Conservation (phyloP, 1,284 basidiomycete genomes). For the Pisolithus thermaeus region DNA sequence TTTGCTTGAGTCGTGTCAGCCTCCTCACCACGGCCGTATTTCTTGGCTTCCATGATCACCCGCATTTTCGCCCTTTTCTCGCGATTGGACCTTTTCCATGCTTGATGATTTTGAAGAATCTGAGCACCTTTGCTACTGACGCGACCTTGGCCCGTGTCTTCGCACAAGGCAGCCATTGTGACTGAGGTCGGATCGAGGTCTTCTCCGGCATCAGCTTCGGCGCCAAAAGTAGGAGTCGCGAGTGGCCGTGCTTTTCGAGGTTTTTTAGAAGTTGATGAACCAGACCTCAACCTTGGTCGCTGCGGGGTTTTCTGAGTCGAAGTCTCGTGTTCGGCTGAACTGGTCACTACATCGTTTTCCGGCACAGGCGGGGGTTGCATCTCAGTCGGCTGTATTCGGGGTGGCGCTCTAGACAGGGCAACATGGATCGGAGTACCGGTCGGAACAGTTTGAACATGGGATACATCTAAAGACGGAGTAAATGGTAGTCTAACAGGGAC, state of each 20-base stretch:
- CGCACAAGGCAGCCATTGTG: slow-evolving; percentile 73
- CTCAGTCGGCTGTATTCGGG: slow-evolving; percentile 1
- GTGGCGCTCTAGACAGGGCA: slow-evolving; percentile 14
- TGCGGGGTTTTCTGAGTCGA: slow-evolving; percentile 3
- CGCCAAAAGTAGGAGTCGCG: slow-evolving; percentile 49
- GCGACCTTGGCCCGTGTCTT: slow-evolving; percentile 67
- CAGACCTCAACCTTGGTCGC: slow-evolving; percentile 11
- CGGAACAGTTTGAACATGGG: slow-evolving; percentile 2
- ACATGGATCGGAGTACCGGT: slow-evolving; percentile 17
- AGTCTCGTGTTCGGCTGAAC: slow-evolving; percentile 2
- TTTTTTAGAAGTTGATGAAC: slow-evolving; percentile 18
- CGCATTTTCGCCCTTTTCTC: slow-evolving; percentile 61
- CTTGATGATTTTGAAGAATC: slow-evolving; percentile 59
- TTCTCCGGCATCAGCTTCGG: slow-evolving; percentile 59
- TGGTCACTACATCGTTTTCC: not conserved
- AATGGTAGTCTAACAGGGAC: slow-evolving; percentile 12
- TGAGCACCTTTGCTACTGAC: slow-evolving; percentile 67
- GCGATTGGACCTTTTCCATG: slow-evolving; percentile 60
- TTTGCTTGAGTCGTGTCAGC: slow-evolving; percentile 19
- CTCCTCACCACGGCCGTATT: slow-evolving; percentile 57
- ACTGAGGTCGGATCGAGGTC: slow-evolving; percentile 69
- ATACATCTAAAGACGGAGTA: slow-evolving; percentile 3
- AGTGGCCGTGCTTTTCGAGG: slow-evolving; percentile 31
- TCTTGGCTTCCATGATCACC: slow-evolving; percentile 60
- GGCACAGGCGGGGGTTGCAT: not conserved